Percentiles rank a stretch among this genome's conserved stretches.
Conservation (phyloP, 495 filamentous ascomycete genomes). For the Neurospora intermedia region DNA sequence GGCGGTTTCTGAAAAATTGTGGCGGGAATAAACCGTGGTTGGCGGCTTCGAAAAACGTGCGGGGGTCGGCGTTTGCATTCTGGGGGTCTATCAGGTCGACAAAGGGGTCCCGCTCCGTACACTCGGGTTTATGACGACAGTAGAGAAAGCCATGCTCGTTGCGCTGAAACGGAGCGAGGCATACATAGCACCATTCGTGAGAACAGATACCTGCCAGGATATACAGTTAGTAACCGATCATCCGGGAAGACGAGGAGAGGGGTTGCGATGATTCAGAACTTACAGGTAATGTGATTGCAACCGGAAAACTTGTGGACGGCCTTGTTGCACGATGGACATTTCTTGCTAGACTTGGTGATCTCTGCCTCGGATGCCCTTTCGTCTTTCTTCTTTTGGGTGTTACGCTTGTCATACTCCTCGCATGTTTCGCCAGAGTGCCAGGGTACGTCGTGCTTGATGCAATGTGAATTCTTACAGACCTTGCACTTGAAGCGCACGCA, state of each 20-base stretch:
- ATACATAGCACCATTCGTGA: conserved; percentile 38
- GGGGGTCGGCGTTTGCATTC: neutral
- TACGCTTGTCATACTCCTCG: conserved; percentile 32
- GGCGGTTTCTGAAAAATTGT: neutral
- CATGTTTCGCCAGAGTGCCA: conserved; percentile 41
- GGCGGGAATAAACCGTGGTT: neutral
- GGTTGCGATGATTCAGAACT: conserved; percentile 6
- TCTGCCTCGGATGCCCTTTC: conserved; percentile 29
- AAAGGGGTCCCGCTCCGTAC: conserved; percentile 17
- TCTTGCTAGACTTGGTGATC: conserved; percentile 26
- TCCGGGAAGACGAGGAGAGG: neutral
- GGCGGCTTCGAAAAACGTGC: neutral
- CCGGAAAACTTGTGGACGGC: conserved; percentile 33
- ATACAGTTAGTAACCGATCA: neutral
- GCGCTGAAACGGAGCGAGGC: conserved; percentile 22
- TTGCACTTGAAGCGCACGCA: conserved; percentile 31
- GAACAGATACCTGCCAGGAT: conserved; percentile 24
- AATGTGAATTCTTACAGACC: conserved; percentile 27
- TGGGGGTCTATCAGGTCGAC: conserved; percentile 8
- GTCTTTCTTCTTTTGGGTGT: conserved; percentile 19
- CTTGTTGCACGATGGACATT: conserved; percentile 36
- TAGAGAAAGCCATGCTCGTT: conserved; percentile 18
- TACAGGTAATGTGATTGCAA: conserved; percentile 41
- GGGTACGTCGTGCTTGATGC: conserved; percentile 31
- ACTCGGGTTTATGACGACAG: conserved; percentile 23